Conservation (phyloP, 2,329 filamentous ascomycete species). For the Triangularia verruculosa region DNA sequence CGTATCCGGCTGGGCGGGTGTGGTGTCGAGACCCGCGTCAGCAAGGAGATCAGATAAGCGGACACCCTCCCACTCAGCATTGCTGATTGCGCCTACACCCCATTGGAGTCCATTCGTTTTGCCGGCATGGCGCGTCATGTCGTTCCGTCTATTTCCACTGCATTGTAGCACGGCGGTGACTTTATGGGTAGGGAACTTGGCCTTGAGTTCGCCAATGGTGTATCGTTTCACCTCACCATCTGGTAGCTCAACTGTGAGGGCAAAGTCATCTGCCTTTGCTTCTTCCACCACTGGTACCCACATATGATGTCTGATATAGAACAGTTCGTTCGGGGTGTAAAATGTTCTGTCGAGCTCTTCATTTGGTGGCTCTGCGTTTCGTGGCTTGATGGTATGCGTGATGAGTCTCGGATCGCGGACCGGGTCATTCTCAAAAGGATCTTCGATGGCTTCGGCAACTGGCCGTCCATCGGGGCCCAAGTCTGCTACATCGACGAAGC, state of each 20-base stretch:
- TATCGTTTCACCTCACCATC: constrained; percentile 54
- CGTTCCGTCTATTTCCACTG: constrained; percentile 56
- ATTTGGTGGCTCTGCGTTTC: constrained; percentile 59
- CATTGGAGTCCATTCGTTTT: constrained; percentile 58
- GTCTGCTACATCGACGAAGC: constrained; percentile 57
- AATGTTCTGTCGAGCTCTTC: constrained; percentile 48
- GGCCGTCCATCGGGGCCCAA: constrained; percentile 53
- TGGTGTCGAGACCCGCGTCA: constrained; percentile 48
- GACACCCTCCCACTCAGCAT: constrained; percentile 58
- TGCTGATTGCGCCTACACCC: constrained; percentile 58
- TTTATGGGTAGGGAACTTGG: constrained; percentile 47
- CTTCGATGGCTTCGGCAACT: constrained; percentile 53
- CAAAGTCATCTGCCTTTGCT: constrained; percentile 39
- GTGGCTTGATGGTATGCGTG: constrained; percentile 52
- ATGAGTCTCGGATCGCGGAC: constrained; percentile 49
- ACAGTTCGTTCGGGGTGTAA: constrained; percentile 53
- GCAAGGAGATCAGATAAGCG: constrained; percentile 52
- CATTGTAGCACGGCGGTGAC: constrained; percentile 59
- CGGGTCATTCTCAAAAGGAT: constrained; percentile 58
- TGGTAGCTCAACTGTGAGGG: constrained; percentile 52
- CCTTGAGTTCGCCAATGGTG: constrained; percentile 52
- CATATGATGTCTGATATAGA: constrained; percentile 62
- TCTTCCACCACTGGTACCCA: constrained; percentile 54
- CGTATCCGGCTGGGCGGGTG: constrained; percentile 30
- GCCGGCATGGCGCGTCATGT: constrained; percentile 52